Percentiles rank a stretch among this genome's conserved stretches.
Conservation (phyloP, 495 filamentous ascomycete species). For the Lepraria neglecta region DNA sequence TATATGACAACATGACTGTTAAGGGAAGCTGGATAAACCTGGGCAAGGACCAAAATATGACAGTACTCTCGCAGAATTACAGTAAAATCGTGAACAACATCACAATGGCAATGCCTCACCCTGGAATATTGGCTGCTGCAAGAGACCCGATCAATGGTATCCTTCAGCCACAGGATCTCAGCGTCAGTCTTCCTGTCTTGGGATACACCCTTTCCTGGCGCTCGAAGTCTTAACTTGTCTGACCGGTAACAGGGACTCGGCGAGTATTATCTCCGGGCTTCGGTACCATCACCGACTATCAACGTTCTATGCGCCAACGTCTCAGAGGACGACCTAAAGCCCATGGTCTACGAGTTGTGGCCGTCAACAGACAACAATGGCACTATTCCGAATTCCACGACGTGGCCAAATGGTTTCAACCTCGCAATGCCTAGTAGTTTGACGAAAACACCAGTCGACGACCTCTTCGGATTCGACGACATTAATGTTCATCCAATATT, state of each 20-base stretch:
- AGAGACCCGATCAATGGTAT: constrained; percentile 54
- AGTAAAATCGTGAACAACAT: constrained; percentile 61
- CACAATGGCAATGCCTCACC: constrained; percentile 67
- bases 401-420: constrained; percentile 25
- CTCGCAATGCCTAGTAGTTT: constrained; percentile 33
- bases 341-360: constrained; percentile 57
- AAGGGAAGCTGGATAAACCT: constrained; percentile 23
- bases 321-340: constrained; percentile 48
- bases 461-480: constrained; percentile 60
- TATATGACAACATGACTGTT: constrained; percentile 25
- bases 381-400: constrained; percentile 34
- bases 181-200: constrained; percentile 20
- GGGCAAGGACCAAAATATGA: constrained; percentile 37
- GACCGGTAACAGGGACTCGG: constrained; percentile 47
- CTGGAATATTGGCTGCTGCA: constrained; percentile 56
- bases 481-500: constrained; percentile 55
- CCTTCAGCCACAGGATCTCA: constrained; percentile 56
- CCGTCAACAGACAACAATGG: constrained; percentile 34
- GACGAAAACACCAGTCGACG: constrained; percentile 58
- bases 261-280: constrained; percentile 57
- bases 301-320: constrained; percentile 67
- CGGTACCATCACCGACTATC: constrained; percentile 56
- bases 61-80: constrained; percentile 39
- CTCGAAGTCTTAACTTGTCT: background rate
- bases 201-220: background rate